phyloP scores from a whole-genome alignment of 345 rosid species.

The Bretschneidera sinensis region DNA sequence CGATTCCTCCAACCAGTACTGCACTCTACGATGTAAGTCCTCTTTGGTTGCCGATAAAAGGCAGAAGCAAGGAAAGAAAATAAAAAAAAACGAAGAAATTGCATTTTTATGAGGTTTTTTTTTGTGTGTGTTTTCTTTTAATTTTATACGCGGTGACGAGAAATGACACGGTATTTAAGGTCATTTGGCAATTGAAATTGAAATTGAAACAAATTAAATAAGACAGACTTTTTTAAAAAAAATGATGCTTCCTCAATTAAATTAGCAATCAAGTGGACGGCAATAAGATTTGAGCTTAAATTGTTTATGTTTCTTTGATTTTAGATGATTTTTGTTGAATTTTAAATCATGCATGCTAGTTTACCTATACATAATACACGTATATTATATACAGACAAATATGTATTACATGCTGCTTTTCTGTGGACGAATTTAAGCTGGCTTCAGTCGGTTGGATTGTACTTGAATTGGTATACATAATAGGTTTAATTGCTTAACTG shows the following conservation, averaged over 20 bases:
- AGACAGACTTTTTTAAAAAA: too few species aligned
- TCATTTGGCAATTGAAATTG: too few species aligned
- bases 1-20: slow-evolving; percentile 52
- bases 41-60: slow-evolving; percentile 6
- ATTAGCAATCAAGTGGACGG: too few species aligned
- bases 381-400: too few species aligned
- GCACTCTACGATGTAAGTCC: slow-evolving; percentile 66
- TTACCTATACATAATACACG: too few species aligned
- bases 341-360: background rate
- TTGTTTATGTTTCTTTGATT: background rate
- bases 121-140: background rate
- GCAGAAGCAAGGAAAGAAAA: background rate
- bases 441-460: background rate
- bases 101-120: background rate
- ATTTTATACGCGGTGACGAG: too few species aligned
- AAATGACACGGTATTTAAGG: too few species aligned
- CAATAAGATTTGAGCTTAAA: too few species aligned
- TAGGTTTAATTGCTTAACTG: background rate
- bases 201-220: too few species aligned
- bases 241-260: background rate
- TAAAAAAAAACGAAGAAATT: too few species aligned
- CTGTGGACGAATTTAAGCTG: background rate
- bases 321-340: background rate
- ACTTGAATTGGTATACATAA: background rate
- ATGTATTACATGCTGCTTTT: too few species aligned